phyloP scores from a whole-genome alignment of 129 eudicot genomes.

The Helianthus tuberosus region DNA sequence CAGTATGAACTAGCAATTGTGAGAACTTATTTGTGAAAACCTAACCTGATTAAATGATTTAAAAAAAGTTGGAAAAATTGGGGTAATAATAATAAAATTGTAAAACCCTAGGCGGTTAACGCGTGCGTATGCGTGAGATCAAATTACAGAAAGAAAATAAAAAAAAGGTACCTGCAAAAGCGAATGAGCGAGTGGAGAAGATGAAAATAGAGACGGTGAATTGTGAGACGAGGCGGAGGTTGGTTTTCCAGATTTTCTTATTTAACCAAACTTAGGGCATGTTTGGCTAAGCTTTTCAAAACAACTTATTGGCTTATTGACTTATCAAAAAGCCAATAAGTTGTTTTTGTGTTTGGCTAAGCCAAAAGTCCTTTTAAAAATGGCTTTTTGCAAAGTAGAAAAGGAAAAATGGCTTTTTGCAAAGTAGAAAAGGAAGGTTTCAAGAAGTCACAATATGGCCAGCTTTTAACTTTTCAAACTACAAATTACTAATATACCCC shows the following conservation, averaged over 20 bases:
- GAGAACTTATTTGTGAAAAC: neutral
- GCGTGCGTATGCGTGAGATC: neutral
- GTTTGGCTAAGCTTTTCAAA: too few relatives aligned
- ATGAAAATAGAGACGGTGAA: neutral
- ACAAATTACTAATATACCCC: too few relatives aligned
- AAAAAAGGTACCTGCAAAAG: neutral
- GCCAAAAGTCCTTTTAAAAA: too few relatives aligned
- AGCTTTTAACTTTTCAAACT: too few relatives aligned
- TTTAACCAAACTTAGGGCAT: neutral
- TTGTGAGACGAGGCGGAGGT: neutral
- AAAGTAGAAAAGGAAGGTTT: too few relatives aligned
- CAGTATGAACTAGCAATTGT: neutral
- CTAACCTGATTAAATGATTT: neutral
- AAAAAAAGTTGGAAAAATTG: neutral
- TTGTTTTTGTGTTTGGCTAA: too few relatives aligned
- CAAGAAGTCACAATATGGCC: too few relatives aligned
- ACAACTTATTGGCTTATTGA: too few relatives aligned
- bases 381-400: too few relatives aligned
- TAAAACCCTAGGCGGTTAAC: neutral
- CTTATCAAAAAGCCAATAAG: too few relatives aligned
- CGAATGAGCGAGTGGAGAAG: neutral
- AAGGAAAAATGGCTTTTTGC: too few relatives aligned
- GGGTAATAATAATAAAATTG: neutral
- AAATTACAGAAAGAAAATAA: neutral
- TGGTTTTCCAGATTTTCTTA: neutral